Base-by-base conservation (phyloP, 192 early-diverging fungal genomes). In the Coemansia sp. region DNA sequence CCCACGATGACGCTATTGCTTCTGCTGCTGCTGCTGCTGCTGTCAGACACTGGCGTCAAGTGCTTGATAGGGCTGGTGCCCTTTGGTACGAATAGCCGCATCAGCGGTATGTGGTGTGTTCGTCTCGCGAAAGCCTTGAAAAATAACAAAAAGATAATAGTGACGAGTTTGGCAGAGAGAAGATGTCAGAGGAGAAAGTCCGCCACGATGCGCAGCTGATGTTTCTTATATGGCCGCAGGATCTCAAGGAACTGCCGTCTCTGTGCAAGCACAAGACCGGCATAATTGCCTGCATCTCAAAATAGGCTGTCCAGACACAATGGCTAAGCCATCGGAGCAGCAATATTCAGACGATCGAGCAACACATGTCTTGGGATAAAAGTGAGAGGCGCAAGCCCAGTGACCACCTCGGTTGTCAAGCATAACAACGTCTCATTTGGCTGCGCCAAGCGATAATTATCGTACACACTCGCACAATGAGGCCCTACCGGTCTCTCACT, bases 11-110 rank as follows among this genome's bases (percentile, higher is more conserved):
- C 33, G 33, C 57, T 37, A 14, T 16, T 37, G 33, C 57, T 38
- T 4, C 57, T 59, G 57, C 33, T 38, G 6, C 14, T 35, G 19
- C 11, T 30, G 52, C 14, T 55, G 30, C 57, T 21, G 30, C 57
- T 9, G 33, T 19, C 57, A n/a, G 57, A 35, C 13, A 3, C 35
- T 0, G 33, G 57, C 16, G 17, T 19, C 57, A 16, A 37, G 35
- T 59, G 57, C 57, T 59, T 59, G 33, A 59, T 59, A 9, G 57
- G 57, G 57, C 30, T 37, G 2, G 57, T 59, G 57, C 33, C 57
- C 57, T 37, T 59, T n/a, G 17, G 35, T 7, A n/a, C 16, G n/a
- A 59, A 59, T 33, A 59, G 57, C 35, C 33, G 57, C 57, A 59
- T 59, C 35, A 17, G 0, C 30, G 26, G 35, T 38, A 3, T 17